Evolutionary conservation across 768 basidiomycete species (phyloP).

Genomic region (Xerocomellus amylosporus): DNA sequence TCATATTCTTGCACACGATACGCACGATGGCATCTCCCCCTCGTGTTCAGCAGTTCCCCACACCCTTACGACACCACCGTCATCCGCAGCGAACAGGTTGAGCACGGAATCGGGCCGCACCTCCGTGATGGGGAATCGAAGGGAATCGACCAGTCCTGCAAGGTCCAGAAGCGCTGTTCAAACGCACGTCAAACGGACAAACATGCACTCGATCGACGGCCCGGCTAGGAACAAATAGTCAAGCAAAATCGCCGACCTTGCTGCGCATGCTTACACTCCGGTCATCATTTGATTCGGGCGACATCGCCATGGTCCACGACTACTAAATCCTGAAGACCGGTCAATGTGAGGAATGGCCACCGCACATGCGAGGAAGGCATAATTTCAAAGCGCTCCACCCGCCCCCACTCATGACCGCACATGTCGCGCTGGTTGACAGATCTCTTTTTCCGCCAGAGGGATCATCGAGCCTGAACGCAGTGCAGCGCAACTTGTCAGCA

Average conservation of each 20-base stretch:
- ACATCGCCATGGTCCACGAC: conserved; percentile 55
- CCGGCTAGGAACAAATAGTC: conserved; percentile 33
- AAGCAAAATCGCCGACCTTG: not conserved
- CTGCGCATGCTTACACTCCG: conserved; percentile 42
- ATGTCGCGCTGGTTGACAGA: conserved; percentile 62
- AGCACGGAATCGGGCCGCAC: conserved; percentile 81
- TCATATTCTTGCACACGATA: not conserved
- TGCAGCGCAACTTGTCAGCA: not conserved
- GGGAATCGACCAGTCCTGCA: not conserved
- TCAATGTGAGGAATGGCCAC: conserved; percentile 25
- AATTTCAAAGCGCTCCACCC: conserved; percentile 7
- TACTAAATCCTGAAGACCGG: conserved; percentile 22
- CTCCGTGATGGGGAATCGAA: too few relatives aligned
- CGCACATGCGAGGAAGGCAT: not conserved
- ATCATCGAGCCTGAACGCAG: conserved; percentile 72
- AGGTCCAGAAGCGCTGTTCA: not conserved
- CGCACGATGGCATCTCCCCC: conserved; percentile 35
- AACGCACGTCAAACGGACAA: conserved; percentile 70
- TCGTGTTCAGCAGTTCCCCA: conserved; percentile 70
- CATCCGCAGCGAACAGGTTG: conserved; percentile 66
- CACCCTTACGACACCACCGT: conserved; percentile 65
- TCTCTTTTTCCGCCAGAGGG: conserved; percentile 66
- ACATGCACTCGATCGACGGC: conserved; percentile 64
- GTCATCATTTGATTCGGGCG: conserved; percentile 71
- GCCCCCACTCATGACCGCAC: conserved; percentile 43